Conservation (phyloP, 176 grass and related monocot species). For the Otatea glauca region DNA sequence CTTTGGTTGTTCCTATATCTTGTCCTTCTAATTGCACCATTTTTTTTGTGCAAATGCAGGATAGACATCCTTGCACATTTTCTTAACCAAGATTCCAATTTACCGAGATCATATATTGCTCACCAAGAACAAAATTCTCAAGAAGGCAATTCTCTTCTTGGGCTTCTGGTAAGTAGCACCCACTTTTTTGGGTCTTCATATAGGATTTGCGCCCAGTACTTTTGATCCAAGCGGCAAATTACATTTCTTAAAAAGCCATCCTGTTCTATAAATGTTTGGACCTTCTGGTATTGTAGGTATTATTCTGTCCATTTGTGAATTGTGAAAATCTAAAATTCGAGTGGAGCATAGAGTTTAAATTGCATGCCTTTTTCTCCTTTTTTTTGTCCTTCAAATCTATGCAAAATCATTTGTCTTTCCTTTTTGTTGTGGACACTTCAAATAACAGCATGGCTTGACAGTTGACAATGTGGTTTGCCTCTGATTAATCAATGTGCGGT, state of each 20-base stretch:
- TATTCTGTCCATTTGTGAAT: conserved; percentile 8
- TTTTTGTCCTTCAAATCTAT: conserved; percentile 24
- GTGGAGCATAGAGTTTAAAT: conserved; percentile 20
- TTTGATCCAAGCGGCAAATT: conserved; percentile 31
- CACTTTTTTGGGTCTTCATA: conserved; percentile 13
- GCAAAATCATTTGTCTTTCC: conserved; percentile 6
- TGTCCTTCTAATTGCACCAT: conserved; percentile 28
- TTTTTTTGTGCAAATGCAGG: conserved; percentile 64
- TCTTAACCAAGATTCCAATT: conserved; percentile 72
- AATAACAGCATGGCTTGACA: conserved; percentile 25
- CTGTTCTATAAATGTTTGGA: neutral
- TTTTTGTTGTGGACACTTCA: conserved; percentile 33
- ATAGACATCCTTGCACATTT: conserved; percentile 75
- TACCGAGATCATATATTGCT: conserved; percentile 67
- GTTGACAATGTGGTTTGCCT: neutral
- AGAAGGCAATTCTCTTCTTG: conserved; percentile 82
- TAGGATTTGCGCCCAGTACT: conserved; percentile 3
- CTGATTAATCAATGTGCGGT: conserved; percentile 22
- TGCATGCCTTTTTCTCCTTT: neutral
- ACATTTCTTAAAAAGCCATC: conserved; percentile 19
- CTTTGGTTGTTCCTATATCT: conserved; percentile 29
- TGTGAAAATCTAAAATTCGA: neutral
- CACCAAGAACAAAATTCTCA: conserved; percentile 65
- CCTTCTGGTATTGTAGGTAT: conserved; percentile 34
- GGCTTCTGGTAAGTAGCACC: conserved; percentile 65